Percentiles rank a stretch among this genome's conserved stretches.
phyloP scores from a whole-genome alignment of 129 eudicot genomes.

The Apium graveolens region DNA sequence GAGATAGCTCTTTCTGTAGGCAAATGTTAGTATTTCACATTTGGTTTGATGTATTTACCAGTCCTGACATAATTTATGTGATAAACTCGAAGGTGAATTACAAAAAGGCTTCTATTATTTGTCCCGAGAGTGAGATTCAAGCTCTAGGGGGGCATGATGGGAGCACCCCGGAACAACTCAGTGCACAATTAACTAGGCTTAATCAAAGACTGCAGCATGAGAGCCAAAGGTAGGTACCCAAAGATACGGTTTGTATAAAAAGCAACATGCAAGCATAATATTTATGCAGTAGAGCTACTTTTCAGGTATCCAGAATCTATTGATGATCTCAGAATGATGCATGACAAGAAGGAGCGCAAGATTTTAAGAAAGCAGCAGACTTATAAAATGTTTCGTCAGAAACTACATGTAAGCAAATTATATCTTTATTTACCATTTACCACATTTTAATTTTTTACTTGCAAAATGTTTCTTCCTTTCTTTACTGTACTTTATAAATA shows the following conservation, averaged over 20 bases:
- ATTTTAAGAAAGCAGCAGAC: slow-evolving; percentile 53
- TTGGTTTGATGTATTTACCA: background rate
- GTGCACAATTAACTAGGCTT: slow-evolving; percentile 56
- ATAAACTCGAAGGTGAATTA: slow-evolving; percentile 38
- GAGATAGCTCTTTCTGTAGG: background rate
- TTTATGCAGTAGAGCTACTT: slow-evolving; percentile 3
- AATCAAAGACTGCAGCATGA: slow-evolving; percentile 56
- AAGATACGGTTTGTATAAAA: background rate
- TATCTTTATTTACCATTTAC: slow-evolving; percentile 2
- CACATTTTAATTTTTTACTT: background rate
- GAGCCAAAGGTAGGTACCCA: slow-evolving; percentile 45
- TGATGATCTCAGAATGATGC: slow-evolving; percentile 67
- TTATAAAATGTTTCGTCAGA: slow-evolving; percentile 69
- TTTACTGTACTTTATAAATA: background rate
- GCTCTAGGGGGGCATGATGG: slow-evolving; percentile 59
- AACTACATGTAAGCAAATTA: slow-evolving; percentile 47
- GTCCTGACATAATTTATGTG: slow-evolving; percentile 9
- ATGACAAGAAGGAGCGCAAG: slow-evolving; percentile 62
- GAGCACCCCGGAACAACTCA: slow-evolving; percentile 58
- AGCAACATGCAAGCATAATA: background rate
- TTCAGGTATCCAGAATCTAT: slow-evolving; percentile 68
- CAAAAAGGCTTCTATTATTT: slow-evolving; percentile 69
- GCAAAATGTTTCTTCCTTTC: background rate
- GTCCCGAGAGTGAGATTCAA: slow-evolving; percentile 79
- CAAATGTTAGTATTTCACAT: background rate